phyloP scores from a whole-genome alignment of 1,284 basidiomycete species.

The Tranzscheliella williamsii region DNA sequence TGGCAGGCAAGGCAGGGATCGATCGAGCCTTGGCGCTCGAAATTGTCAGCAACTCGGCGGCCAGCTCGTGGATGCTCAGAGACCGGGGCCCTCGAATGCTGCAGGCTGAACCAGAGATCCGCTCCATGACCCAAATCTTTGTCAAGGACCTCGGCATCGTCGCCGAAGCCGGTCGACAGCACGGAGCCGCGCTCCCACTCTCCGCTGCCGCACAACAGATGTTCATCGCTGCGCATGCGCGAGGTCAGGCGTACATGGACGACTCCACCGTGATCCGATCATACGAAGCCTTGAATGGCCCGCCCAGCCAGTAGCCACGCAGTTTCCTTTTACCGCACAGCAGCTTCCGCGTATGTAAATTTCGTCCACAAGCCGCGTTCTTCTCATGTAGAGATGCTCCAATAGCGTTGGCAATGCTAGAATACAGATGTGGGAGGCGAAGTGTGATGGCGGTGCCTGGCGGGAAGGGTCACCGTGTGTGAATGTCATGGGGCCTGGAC shows the following conservation, averaged over 20 bases:
- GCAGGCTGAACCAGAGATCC: slow-evolving; percentile 12
- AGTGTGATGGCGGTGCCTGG: too few species aligned
- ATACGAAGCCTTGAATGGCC: slow-evolving; percentile 20
- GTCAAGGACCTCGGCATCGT: slow-evolving; percentile 22
- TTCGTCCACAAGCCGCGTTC: too few species aligned
- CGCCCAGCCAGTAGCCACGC: not conserved
- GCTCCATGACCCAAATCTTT: slow-evolving; percentile 13
- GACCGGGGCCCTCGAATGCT: slow-evolving; percentile 50
- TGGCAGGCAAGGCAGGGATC: slow-evolving; percentile 60
- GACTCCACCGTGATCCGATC: slow-evolving; percentile 17
- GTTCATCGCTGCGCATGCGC: slow-evolving; percentile 11
- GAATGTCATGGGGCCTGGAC: slow-evolving; percentile 18
- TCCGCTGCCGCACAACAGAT: slow-evolving; percentile 12
- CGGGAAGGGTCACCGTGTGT: too few species aligned
- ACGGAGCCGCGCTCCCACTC: slow-evolving; percentile 10
- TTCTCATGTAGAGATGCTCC: too few species aligned
- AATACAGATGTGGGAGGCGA: too few species aligned
- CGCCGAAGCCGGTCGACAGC: slow-evolving; percentile 7
- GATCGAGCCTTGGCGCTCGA: slow-evolving; percentile 56
- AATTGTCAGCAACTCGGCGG: slow-evolving; percentile 58
- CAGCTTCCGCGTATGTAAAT: too few species aligned
- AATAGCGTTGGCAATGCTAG: too few species aligned
- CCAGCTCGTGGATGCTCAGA: slow-evolving; percentile 56
- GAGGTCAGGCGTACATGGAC: slow-evolving; percentile 9
- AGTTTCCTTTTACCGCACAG: too few species aligned